Percentiles rank a stretch among this genome's conserved stretches.
phyloP scores from a whole-genome alignment of 441 rosid genomes.

The Pelargonium myrrhifolium region DNA sequence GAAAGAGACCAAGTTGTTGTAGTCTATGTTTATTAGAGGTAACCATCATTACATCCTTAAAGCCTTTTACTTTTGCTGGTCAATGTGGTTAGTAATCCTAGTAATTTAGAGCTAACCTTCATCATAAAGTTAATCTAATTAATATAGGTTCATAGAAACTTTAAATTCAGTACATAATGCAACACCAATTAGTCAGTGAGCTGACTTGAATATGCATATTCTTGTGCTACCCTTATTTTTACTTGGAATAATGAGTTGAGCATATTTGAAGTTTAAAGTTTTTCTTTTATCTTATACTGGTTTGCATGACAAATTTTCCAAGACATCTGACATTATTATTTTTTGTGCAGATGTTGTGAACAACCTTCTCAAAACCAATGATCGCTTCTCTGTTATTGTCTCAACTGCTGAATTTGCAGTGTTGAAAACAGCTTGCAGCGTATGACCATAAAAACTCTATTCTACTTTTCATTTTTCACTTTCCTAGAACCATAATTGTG shows the following conservation, averaged over 20 bases:
- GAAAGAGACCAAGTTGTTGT: background rate
- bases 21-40: background rate
- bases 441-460: slow-evolving; percentile 26
- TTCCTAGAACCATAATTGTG: background rate
- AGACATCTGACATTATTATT: background rate
- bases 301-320: background rate
- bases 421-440: slow-evolving; percentile 80
- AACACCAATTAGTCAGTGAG: background rate
- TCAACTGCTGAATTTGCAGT: slow-evolving; percentile 78
- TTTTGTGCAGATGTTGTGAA: slow-evolving; percentile 58
- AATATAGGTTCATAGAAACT: background rate
- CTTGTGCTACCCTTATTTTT: background rate
- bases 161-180: background rate
- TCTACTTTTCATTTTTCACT: background rate
- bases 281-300: background rate
- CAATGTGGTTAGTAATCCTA: background rate
- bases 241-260: no score
- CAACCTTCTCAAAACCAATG: slow-evolving; percentile 53
- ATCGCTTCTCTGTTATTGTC: slow-evolving; percentile 57
- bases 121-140: background rate
- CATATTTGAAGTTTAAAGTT: no score
- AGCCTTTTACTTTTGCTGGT: background rate
- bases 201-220: background rate
- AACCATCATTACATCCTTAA: background rate
- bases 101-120: background rate